These are phyloP conservation scores for Begonia fuchsioides DNA, from an alignment of 306 rosid genomes.

Conservation along the genomic window DNA sequence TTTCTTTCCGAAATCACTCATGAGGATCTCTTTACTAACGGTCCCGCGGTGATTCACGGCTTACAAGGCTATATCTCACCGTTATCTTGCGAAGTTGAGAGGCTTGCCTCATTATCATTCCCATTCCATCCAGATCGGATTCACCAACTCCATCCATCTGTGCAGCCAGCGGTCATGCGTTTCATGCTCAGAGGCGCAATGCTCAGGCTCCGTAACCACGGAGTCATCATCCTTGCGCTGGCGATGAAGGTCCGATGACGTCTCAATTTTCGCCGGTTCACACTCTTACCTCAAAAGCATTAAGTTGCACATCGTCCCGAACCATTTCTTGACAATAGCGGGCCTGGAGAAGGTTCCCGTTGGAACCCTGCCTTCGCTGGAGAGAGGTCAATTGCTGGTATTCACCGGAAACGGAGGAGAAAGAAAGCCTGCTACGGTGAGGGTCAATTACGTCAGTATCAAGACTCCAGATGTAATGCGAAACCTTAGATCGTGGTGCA, in stretches of 20 bases:
- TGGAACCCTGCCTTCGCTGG: slow-evolving; percentile 47
- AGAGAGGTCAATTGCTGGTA: slow-evolving; percentile 30
- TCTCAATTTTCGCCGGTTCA: slow-evolving; percentile 56
- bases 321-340: slow-evolving; percentile 27
- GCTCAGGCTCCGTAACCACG: slow-evolving; percentile 57
- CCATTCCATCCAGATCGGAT: slow-evolving; percentile 40
- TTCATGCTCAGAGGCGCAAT: slow-evolving; percentile 53
- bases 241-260: slow-evolving; percentile 47
- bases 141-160: slow-evolving; percentile 3
- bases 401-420: slow-evolving; percentile 43
- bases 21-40: slow-evolving; percentile 43
- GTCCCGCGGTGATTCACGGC: slow-evolving; percentile 44
- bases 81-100: slow-evolving; percentile 48
- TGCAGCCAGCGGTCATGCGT: slow-evolving; percentile 38
- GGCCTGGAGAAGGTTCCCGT: slow-evolving; percentile 53
- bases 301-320: slow-evolving; percentile 54
- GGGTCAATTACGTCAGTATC: slow-evolving; percentile 53
- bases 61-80: slow-evolving; percentile 50
- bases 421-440: slow-evolving; percentile 23
- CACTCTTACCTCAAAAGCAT: slow-evolving; percentile 42
- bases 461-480: slow-evolving; percentile 39
- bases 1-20: slow-evolving; percentile 59
- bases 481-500: slow-evolving; percentile 45
- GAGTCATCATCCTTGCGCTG: slow-evolving; percentile 43
- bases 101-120: slow-evolving; percentile 37